Base-by-base conservation (phyloP, 352 stramenopile genomes). In the Thalassiosira livingstoniorum region DNA sequence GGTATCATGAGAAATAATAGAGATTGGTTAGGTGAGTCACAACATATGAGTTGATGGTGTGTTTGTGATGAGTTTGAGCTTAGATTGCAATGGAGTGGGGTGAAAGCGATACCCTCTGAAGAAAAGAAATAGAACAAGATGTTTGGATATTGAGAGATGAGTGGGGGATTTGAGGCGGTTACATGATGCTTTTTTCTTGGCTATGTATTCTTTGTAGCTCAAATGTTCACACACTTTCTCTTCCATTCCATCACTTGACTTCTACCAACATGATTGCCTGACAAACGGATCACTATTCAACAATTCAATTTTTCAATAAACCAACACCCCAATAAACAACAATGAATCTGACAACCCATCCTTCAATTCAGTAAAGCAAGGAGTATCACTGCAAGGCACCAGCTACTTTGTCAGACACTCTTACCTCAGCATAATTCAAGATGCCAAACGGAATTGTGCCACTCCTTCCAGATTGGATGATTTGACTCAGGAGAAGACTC, bases 401-500 rank as follows among this genome's bases (percentile, higher is more conserved):
- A 87, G 65, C 51, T 87, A 85, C 58, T 82, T 93, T 27, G 77
- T 93, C 1, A 73, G 74, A 5, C 67, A 80, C 42, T 80, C 87
- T 25, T 93, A 90, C 69, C 34, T 80, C 0, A 88, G 86, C 27
- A 91, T 91, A 21, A 62, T 91, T 10, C 53, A 87, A 31, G 88
- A 94, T 82, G 88, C 88, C 2, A 81, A 87, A 34, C 45, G 23
- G 15, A 29, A 75, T 47, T 82, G 75, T 35, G 67, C 62, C 35
- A 60, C 91, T 55, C 66, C 79, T 5, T 54, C 77, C 11, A 42
- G 72, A 27, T 90, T 93, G 54, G 88, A 93, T 68, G 77, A 92
- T 47, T 71, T 93, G 55, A 91, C 93, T 76, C 73, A 85, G 18
- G 90, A 94, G 69, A 88, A 94, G 73, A 94, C 89, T 34, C 85